phyloP scores from a whole-genome alignment of 164 flowering plant species.

The Berberis vulgaris region DNA sequence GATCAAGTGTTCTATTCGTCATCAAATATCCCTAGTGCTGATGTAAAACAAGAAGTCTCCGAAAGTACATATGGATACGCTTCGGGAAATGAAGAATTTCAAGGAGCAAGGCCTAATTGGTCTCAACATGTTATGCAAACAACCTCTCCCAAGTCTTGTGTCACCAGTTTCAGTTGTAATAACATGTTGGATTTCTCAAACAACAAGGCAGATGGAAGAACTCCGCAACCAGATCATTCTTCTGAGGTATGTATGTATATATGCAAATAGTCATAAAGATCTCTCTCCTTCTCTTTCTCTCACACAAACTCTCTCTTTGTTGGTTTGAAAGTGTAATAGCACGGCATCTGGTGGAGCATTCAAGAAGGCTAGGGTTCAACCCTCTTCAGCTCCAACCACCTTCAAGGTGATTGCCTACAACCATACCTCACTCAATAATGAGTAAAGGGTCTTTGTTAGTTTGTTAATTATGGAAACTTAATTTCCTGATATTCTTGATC shows the following conservation, averaged over 20 bases:
- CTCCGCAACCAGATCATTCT: slow-evolving; percentile 46
- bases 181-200: slow-evolving; percentile 62
- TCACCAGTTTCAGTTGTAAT: slow-evolving; percentile 49
- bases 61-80: slow-evolving; percentile 20
- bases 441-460: neutral
- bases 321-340: slow-evolving; percentile 46
- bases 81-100: slow-evolving; percentile 31
- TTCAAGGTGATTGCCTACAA: slow-evolving; percentile 41
- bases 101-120: slow-evolving; percentile 32
- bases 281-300: neutral
- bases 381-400: slow-evolving; percentile 48
- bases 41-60: slow-evolving; percentile 53
- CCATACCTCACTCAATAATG: neutral
- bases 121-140: slow-evolving; percentile 27
- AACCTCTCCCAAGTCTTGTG: slow-evolving; percentile 59
- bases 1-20: slow-evolving; percentile 38
- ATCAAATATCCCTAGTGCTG: slow-evolving; percentile 19
- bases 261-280: neutral
- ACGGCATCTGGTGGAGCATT: slow-evolving; percentile 46
- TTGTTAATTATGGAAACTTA: neutral
- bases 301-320: neutral
- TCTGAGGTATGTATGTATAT: slow-evolving; percentile 38
- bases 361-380: slow-evolving; percentile 82
- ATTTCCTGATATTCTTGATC: neutral
- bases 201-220: slow-evolving; percentile 25